These are phyloP conservation scores for Hypoxylon perforatum DNA, from an alignment of 495 filamentous ascomycete genomes.

Conservation along the genomic window DNA sequence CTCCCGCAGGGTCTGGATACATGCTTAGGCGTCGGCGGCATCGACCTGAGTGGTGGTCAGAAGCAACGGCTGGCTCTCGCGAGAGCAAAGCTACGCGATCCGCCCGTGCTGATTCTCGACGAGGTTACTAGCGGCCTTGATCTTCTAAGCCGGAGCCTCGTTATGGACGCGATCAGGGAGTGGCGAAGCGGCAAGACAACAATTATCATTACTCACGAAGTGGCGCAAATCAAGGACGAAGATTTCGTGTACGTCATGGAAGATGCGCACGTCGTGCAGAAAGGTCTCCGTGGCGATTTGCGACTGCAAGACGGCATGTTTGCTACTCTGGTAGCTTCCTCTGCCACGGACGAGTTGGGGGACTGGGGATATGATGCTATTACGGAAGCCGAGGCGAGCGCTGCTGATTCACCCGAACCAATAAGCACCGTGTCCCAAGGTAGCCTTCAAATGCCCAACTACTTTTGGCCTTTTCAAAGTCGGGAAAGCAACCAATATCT, in stretches of 20 bases:
- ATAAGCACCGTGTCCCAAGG: conserved; percentile 20
- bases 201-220: conserved; percentile 92
- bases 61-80: conserved; percentile 80
- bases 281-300: conserved; percentile 65
- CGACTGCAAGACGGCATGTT: conserved; percentile 47
- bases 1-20: conserved; percentile 83
- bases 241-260: conserved; percentile 89
- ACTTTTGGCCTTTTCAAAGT: conserved; percentile 26
- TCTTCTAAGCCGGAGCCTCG: conserved; percentile 68
- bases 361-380: neutral
- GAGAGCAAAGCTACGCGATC: conserved; percentile 78
- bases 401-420: conserved; percentile 15
- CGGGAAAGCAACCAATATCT: conserved; percentile 9
- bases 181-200: conserved; percentile 87
- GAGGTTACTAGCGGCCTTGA: conserved; percentile 90
- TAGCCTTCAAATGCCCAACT: conserved; percentile 8
- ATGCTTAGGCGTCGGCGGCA: conserved; percentile 74
- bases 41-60: conserved; percentile 85
- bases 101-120: conserved; percentile 87
- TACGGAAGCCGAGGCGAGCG: neutral
- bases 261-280: conserved; percentile 72
- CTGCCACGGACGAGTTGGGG: conserved; percentile 1
- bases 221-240: conserved; percentile 75
- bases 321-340: conserved; percentile 30
- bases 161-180: conserved; percentile 77